These are phyloP conservation scores for Immersiporthe knoxdaviesiana DNA, from an alignment of 2,329 filamentous ascomycete species.

Conservation along the genomic window DNA sequence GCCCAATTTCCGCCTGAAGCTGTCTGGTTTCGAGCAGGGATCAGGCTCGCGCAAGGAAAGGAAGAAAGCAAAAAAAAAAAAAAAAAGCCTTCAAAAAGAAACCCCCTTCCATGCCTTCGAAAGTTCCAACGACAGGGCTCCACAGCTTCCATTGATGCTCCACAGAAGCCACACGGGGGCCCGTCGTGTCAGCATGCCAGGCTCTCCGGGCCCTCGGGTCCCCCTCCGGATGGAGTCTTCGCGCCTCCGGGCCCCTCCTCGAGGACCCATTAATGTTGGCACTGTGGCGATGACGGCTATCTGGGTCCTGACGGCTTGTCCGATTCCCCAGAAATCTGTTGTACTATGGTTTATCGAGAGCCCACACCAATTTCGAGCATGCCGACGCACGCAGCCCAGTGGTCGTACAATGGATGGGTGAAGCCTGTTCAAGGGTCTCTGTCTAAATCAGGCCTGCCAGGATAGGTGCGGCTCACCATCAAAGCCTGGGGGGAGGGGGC, in stretches of 20 bases:
- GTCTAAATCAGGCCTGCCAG: background rate
- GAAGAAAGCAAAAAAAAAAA: no score
- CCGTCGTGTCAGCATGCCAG: constrained; percentile 11
- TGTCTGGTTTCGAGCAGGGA: constrained; percentile 24
- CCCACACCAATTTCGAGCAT: constrained; percentile 27
- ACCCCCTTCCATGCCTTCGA: constrained; percentile 23
- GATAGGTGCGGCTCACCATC: constrained; percentile 21
- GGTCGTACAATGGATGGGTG: constrained; percentile 4
- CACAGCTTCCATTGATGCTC: constrained; percentile 30
- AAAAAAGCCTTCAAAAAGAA: no score
- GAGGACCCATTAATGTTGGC: constrained; percentile 20
- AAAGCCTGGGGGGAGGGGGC: background rate
- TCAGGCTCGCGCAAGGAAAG: constrained; percentile 6
- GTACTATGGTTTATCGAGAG: constrained; percentile 12
- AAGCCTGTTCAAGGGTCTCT: constrained; percentile 14
- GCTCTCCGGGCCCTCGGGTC: constrained; percentile 23
- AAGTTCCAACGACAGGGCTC: constrained; percentile 26
- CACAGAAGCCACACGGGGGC: constrained; percentile 20
- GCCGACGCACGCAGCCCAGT: constrained; percentile 6
- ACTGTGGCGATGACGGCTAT: constrained; percentile 28
- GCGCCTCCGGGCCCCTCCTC: constrained; percentile 7
- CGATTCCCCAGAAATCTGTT: constrained; percentile 29
- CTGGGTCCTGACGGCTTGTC: constrained; percentile 29
- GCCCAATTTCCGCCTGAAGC: constrained; percentile 29
- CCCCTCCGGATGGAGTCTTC: constrained; percentile 23